Base-by-base conservation (phyloP, 805 yeast genomes). In the Debaryomyces castellii region DNA sequence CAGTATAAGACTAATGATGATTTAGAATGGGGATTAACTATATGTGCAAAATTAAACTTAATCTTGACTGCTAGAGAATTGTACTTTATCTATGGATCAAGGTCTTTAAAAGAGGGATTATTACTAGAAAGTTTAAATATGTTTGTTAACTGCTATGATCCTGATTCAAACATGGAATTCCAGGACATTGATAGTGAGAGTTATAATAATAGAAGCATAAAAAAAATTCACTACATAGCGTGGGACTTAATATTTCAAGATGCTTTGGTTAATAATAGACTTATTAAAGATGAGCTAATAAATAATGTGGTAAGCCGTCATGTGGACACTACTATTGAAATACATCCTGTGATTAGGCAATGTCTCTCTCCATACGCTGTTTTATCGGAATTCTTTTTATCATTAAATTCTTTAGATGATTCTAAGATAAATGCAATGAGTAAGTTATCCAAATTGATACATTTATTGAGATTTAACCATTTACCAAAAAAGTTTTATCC, bases 11-110 rank as follows among this genome's bases (percentile, higher is more conserved):
- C 83, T 7, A 85, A 83, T 57, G 91, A 86, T 59, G 95, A 87
- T 58, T 73, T 85, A 49, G 94, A 87, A 61, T 87, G 92, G 92
- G 78, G 84, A 38, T 66, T 87, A 42, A 78, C 88, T 2, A 70
- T 87, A 4, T 85, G 92, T 66, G 87, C 90, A 10, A 76, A 83
- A 53, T 70, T 86, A 59, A 79, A 77, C 53, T 60, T 86, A 35
- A 72, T 81, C n/a, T 65, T 74, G 6, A 81, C 87, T 10, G 81
- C 87, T 0, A 73, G 74, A 46, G 69, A 74, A 25, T 67, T 87
- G 3, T 83, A 77, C 60, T 73, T 75, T 45, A 66, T 64, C 16
- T 64, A 76, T 44, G 85, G 82, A 6, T 63, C 67, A 32, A 69
- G 71, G 40, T 71, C 81, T 14, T 64, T 79, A 41, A 68, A 74